Conservation (phyloP, 1,284 basidiomycete genomes). For the Ustilago esculenta region DNA sequence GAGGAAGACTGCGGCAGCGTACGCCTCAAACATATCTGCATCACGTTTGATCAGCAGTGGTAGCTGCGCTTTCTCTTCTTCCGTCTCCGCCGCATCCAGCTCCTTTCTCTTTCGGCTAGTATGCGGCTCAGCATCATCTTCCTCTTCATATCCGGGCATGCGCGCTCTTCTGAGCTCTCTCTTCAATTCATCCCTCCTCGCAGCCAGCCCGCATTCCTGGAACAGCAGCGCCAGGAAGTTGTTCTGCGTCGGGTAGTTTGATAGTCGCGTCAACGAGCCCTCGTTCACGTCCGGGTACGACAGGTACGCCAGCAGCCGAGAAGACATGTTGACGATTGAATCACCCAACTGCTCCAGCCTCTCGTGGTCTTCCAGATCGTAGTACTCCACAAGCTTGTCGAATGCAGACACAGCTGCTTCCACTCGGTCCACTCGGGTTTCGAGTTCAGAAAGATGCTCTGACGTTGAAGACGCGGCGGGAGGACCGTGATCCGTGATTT, state of each 20-base stretch:
- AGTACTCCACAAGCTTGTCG: conserved; percentile 39
- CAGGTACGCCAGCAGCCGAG: conserved; percentile 38
- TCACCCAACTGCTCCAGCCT: conserved; percentile 48
- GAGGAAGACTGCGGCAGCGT: conserved; percentile 44
- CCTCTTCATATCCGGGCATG: background rate
- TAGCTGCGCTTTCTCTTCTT: conserved; percentile 20
- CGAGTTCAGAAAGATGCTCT: too few species aligned
- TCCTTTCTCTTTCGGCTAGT: background rate
- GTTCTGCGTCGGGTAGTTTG: conserved; percentile 51
- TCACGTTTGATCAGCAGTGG: conserved; percentile 40
- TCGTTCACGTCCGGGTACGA: conserved; percentile 48
- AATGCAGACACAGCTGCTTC: conserved; percentile 7
- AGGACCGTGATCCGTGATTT: conserved; percentile 14
- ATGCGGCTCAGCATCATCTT: background rate
- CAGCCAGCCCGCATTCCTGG: conserved; percentile 34
- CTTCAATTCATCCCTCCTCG: conserved; percentile 19
- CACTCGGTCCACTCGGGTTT: background rate
- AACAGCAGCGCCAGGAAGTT: conserved; percentile 43
- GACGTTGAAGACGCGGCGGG: too few species aligned
- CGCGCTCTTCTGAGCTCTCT: conserved; percentile 15
- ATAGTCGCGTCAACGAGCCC: conserved; percentile 32
- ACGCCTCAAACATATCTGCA: conserved; percentile 52
- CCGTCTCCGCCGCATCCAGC: background rate
- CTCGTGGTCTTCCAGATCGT: conserved; percentile 48
- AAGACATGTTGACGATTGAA: conserved; percentile 51